Evolutionary conservation across 2,329 filamentous ascomycete genomes (phyloP).

Genomic region (Chalaropsis ovoidea): DNA sequence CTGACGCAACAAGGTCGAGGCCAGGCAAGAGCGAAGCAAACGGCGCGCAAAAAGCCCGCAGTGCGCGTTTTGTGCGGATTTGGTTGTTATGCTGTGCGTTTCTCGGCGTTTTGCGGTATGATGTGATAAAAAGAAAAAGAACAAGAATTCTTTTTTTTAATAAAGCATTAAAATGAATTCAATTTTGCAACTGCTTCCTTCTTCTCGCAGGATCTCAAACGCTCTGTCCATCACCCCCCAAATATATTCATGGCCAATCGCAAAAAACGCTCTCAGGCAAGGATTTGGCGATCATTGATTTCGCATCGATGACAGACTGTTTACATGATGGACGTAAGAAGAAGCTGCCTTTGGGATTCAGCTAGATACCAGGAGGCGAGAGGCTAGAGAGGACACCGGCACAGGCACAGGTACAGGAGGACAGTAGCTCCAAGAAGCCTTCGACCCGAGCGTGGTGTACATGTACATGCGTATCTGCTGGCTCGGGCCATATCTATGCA

Average conservation of each 20-base stretch:
- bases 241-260: neutral
- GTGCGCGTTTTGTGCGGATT: neutral
- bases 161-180: neutral
- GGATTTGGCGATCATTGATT: neutral
- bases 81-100: neutral
- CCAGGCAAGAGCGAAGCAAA: no score
- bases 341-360: neutral
- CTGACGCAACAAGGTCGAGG: no score
- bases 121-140: neutral
- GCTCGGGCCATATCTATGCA: neutral
- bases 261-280: neutral
- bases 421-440: neutral
- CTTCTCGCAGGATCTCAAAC: neutral
- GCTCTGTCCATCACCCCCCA: neutral
- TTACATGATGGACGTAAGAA: neutral
- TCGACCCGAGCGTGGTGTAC: neutral
- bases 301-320: conserved; percentile 3
- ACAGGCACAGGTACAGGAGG: neutral
- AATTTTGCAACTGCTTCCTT: neutral
- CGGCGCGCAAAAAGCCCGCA: neutral
- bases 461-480: no score
- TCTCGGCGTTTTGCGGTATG: no score
- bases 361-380: neutral
- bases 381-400: neutral
- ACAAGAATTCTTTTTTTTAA: no score